These are phyloP conservation scores for Sporothrix brasiliensis DNA, from an alignment of 2,329 filamentous ascomycete species.

Conservation along the genomic window DNA sequence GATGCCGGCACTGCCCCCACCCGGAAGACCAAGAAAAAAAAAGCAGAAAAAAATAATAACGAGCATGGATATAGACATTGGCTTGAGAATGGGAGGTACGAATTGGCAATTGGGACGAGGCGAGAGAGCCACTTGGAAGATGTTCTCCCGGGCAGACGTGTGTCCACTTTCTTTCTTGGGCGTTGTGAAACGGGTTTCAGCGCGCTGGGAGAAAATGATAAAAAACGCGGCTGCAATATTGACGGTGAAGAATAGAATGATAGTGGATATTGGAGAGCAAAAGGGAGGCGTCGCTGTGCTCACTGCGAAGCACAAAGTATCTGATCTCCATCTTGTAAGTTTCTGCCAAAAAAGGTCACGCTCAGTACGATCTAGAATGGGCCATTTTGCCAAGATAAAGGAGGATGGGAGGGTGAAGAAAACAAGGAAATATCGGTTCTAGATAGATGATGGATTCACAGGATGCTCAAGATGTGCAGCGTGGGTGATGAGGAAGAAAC, in stretches of 20 bases:
- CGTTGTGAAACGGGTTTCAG: constrained; percentile 30
- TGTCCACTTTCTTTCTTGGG: constrained; percentile 18
- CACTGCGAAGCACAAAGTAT: not conserved
- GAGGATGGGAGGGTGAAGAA: not conserved
- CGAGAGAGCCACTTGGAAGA: not conserved
- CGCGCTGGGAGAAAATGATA: constrained; percentile 18
- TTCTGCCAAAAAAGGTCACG: not conserved
- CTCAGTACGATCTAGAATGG: not conserved
- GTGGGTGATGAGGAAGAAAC: not conserved
- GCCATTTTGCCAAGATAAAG: constrained; percentile 3
- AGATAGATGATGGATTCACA: constrained; percentile 18
- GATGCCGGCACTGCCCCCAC: constrained; percentile 30
- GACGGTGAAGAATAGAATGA: not conserved
- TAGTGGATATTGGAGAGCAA: not conserved
- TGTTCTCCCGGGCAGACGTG: not conserved
- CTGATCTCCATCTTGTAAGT: not conserved
- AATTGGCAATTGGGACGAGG: not conserved
- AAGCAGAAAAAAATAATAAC: not conserved
- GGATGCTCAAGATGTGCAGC: not conserved
- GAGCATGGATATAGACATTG: constrained; percentile 8
- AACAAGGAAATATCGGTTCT: not conserved
- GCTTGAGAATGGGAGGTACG: not conserved
- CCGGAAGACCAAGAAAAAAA: not conserved
- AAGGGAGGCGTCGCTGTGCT: not conserved
- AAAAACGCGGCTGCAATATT: not conserved